These are phyloP conservation scores for Naegleria lovaniensis DNA, from an alignment of 208 protist species.

Conservation along the genomic window DNA sequence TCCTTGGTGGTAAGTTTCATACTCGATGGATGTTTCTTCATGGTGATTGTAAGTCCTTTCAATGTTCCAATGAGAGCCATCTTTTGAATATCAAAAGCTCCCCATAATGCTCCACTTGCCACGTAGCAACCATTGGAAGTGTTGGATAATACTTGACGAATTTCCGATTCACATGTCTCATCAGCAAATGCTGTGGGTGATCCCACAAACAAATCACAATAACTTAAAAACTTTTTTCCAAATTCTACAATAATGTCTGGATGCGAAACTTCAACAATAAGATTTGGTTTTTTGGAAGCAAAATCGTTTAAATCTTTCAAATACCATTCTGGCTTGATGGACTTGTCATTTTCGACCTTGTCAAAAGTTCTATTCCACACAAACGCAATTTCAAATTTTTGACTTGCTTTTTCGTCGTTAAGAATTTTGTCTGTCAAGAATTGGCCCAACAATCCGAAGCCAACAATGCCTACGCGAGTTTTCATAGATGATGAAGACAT, in stretches of 20 bases:
- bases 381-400: conserved; percentile 37
- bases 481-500: too few species aligned
- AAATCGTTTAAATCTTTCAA: conserved; percentile 32
- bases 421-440: not conserved
- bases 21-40: conserved; percentile 41
- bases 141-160: not conserved
- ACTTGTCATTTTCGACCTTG: conserved; percentile 28
- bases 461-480: conserved; percentile 9
- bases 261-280: conserved; percentile 46
- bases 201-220: conserved; percentile 37
- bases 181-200: conserved; percentile 41
- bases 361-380: conserved; percentile 41
- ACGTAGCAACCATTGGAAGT: conserved; percentile 30
- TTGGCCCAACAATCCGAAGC: conserved; percentile 10
- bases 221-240: conserved; percentile 29
- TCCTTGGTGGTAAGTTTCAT: conserved; percentile 5
- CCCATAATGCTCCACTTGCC: conserved; percentile 42
- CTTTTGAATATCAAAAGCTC: conserved; percentile 44
- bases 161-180: not conserved
- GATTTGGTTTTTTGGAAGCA: not conserved
- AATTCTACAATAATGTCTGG: conserved; percentile 35
- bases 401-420: not conserved
- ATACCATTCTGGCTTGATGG: conserved; percentile 22
- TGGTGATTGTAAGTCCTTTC: conserved; percentile 38
- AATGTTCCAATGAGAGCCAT: conserved; percentile 30